Percentiles rank a stretch among this genome's conserved stretches.
Evolutionary conservation across 306 rosid genomes (phyloP).

Genomic region (Ceratonia siliqua): DNA sequence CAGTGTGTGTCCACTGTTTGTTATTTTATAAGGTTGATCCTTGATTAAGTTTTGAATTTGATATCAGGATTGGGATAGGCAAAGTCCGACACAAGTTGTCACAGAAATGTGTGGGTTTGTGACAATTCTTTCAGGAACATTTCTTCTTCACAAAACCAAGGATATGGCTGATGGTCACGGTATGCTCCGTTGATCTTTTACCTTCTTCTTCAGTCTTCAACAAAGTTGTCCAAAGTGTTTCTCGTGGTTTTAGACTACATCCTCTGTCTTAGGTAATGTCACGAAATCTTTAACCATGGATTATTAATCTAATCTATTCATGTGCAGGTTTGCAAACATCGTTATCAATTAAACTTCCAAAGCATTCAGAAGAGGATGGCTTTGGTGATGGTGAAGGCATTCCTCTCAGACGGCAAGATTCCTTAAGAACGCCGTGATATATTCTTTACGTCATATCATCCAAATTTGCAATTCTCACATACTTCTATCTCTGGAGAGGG

Average conservation of each 20-base stretch:
- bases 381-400: slow-evolving; percentile 77
- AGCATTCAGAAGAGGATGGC: slow-evolving; percentile 85
- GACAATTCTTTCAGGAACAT: slow-evolving; percentile 84
- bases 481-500: slow-evolving; percentile 44
- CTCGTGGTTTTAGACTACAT: not conserved
- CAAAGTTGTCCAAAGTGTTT: not conserved
- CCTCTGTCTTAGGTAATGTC: not conserved
- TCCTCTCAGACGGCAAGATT: slow-evolving; percentile 95
- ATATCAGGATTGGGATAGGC: slow-evolving; percentile 81
- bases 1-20: slow-evolving; percentile 12
- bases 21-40: slow-evolving; percentile 21
- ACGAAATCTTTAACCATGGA: slow-evolving; percentile 18
- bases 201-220: not conserved
- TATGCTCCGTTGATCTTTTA: slow-evolving; percentile 36
- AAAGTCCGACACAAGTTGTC: slow-evolving; percentile 71
- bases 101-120: slow-evolving; percentile 89
- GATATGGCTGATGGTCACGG: slow-evolving; percentile 98
- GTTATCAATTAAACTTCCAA: slow-evolving; percentile 53
- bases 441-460: slow-evolving; percentile 24
- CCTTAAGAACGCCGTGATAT: slow-evolving; percentile 53
- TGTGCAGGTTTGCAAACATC: slow-evolving; percentile 56
- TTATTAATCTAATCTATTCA: slow-evolving; percentile 21
- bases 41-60: slow-evolving; percentile 31
- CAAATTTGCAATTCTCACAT: slow-evolving; percentile 29
- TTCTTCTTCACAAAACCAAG: slow-evolving; percentile 91